Evolutionary conservation across 306 rosid genomes (phyloP), one percentile per base, ranked within the genome.

Genomic region (Abrus pulchellus): DNA sequence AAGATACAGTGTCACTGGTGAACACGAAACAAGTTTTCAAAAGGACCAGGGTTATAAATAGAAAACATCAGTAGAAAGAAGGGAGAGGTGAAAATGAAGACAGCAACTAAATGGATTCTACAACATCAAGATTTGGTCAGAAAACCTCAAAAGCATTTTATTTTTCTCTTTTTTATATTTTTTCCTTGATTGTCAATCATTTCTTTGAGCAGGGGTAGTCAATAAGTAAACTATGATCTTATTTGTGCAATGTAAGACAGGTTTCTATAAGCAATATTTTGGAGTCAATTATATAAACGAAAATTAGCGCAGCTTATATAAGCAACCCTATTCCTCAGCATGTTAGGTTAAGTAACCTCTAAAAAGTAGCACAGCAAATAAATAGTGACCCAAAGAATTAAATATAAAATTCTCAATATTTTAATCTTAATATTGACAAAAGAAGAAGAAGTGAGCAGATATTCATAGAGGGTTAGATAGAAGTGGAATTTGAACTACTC

Each of bases 1-100:
- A 77, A 63, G 70, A 36, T 41, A 75, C 34, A 50, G 9, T 62
- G 71, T 62, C 73, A 77, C 75, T 54, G 67, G 34, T 53, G 36
- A 66, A 68, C 56, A 77, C 14, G 75, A 13, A 67, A 67, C 9
- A 65, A 40, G 72, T 72, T 55, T 55, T 43, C 8, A 75, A 30
- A 63, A 32, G 47, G 59, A 44, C 44, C 43, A 5, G 13, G 54
- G 59, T 27, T 47, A 47, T 1, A 32, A 59, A 33, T 50, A 73
- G 40, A 38, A 9, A 55, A 27, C 12, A 9, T 6, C 27, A 55
- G 12, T 28, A 41, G 12, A 56, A 10, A 40, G 27, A 55, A 55
- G 5, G 47, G 44, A 28, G 14, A 33, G 33, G 53, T 27, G 53
- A 54, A 40, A 33, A 73, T 9, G 11, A 55, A 40, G 68, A 72